Conservation (phyloP, 257 asterid species). For the Paulownia fortunei region DNA sequence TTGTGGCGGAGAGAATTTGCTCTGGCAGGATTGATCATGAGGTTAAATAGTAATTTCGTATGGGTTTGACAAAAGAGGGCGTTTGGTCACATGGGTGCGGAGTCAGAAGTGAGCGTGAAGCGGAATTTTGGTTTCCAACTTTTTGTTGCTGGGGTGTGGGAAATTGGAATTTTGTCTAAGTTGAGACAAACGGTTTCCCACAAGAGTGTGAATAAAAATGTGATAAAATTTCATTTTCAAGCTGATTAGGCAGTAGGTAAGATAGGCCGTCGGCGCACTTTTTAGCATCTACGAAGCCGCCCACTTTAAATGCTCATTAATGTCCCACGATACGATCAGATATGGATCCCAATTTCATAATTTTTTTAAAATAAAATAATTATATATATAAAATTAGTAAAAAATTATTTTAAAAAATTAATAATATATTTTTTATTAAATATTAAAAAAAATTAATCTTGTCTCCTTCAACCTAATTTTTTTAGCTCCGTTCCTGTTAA, state of each 20-base stretch:
- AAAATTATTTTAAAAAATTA: no score
- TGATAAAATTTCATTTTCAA: neutral
- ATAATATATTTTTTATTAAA: no score
- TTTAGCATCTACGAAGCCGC: neutral
- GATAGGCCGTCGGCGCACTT: no score
- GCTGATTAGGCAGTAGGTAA: neutral
- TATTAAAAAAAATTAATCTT: no score
- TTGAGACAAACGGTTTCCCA: neutral
- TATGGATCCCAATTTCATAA: no score
- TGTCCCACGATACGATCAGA: no score
- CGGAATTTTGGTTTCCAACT: conserved; percentile 1
- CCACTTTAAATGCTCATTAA: neutral
- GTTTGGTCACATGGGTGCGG: conserved; percentile 6
- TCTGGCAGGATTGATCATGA: neutral
- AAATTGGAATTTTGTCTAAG: neutral
- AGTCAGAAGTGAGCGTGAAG: neutral
- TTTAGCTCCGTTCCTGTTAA: no score
- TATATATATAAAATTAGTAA: no score
- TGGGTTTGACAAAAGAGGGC: neutral
- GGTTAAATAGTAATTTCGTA: neutral
- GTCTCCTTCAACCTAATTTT: no score
- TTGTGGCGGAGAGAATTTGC: neutral
- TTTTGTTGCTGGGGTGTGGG: neutral
- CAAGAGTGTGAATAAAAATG: neutral
- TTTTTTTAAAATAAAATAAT: no score